Percentiles rank a stretch among this genome's conserved stretches.
Evolutionary conservation across 257 asterid species (phyloP).

Genomic region (Nyctanthes arbortristis): DNA sequence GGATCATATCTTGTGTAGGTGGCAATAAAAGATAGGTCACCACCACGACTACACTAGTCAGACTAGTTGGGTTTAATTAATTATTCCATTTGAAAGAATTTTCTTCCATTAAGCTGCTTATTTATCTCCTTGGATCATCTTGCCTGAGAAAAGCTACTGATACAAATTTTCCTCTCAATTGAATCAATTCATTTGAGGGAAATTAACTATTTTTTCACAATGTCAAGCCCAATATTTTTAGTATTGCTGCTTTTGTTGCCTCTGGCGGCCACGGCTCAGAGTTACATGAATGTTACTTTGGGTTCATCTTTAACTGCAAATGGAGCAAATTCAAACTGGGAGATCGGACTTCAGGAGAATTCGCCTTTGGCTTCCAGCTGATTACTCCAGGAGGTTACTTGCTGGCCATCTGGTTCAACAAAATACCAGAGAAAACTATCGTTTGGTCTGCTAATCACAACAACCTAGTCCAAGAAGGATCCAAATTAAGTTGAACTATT

Average conservation of each 20-base stretch:
- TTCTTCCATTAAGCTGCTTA: too few relatives aligned
- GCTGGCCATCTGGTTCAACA: conserved; percentile 25
- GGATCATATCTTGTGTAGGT: too few relatives aligned
- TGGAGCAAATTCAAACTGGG: background rate
- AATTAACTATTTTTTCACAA: too few relatives aligned
- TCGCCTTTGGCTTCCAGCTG: conserved; percentile 17
- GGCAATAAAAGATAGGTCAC: too few relatives aligned
- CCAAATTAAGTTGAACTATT: background rate
- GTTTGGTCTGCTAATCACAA: conserved; percentile 26
- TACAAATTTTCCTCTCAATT: too few relatives aligned
- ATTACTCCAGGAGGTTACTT: background rate
- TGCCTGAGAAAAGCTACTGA: too few relatives aligned
- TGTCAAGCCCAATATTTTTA: too few relatives aligned
- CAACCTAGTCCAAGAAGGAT: conserved; percentile 5
- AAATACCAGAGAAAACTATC: conserved; percentile 14
- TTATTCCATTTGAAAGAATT: too few relatives aligned
- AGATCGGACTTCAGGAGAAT: conserved; percentile 17
- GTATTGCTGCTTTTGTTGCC: conserved; percentile 16
- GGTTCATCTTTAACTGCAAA: conserved; percentile 19
- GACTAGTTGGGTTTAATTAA: too few relatives aligned
- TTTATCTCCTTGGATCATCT: too few relatives aligned
- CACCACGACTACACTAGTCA: too few relatives aligned
- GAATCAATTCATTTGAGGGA: too few relatives aligned
- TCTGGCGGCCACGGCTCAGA: background rate
- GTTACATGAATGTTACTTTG: background rate